Percentiles rank a stretch among this genome's conserved stretches.
Conservation (phyloP, 257 asterid genomes). For the Asclepias syriaca region DNA sequence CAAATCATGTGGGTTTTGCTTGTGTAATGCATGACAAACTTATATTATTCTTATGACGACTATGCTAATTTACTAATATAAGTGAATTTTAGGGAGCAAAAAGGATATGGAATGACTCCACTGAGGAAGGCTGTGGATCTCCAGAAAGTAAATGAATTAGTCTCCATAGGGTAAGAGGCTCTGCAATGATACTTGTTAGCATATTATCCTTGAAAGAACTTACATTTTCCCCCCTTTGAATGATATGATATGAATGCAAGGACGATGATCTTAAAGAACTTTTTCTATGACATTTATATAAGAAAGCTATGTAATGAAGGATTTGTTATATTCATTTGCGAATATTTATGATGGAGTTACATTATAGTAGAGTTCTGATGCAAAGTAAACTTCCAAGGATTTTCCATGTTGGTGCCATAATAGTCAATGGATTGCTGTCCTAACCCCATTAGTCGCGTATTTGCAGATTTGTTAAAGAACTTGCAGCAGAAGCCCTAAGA, state of each 20-base stretch:
- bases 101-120: constrained; percentile 71
- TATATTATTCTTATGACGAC: constrained; percentile 7
- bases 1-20: constrained; percentile 51
- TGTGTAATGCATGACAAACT: not conserved
- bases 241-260: not conserved
- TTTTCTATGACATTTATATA: not conserved
- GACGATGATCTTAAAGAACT: not conserved
- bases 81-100: constrained; percentile 66
- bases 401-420: not conserved
- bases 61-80: constrained; percentile 11
- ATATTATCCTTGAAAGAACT: not conserved
- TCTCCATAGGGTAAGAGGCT: constrained; percentile 64
- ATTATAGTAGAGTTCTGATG: not conserved
- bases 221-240: not conserved
- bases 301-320: not conserved
- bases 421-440: not conserved
- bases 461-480: constrained; percentile 63
- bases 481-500: constrained; percentile 94
- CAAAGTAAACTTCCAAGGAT: not conserved
- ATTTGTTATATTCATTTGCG: not conserved
- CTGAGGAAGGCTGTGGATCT: constrained; percentile 80
- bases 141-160: constrained; percentile 58
- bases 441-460: not conserved
- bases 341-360: not conserved
- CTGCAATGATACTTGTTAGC: not conserved